These are phyloP conservation scores for Coemansia sp. DNA, from an alignment of 192 early-diverging fungal genomes.

Conservation along the genomic window DNA sequence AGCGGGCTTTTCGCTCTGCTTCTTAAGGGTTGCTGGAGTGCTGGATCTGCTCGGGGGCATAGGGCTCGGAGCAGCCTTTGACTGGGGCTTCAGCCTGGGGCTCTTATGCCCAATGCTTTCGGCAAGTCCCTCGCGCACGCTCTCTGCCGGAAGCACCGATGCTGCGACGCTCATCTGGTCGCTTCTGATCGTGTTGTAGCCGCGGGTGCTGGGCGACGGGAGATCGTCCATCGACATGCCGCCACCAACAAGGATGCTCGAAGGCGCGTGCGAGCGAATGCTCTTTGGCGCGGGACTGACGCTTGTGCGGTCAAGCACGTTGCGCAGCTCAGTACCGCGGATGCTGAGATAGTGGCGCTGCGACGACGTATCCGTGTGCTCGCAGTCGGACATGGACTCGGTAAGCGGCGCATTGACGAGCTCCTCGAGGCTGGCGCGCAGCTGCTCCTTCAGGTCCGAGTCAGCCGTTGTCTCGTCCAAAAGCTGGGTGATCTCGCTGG, in stretches of 20 bases:
- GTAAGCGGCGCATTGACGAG: constrained; percentile 23
- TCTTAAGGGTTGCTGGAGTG: background rate
- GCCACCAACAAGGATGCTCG: constrained; percentile 37
- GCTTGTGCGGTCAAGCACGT: constrained; percentile 46
- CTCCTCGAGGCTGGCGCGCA: constrained; percentile 47
- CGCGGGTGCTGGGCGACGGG: constrained; percentile 14
- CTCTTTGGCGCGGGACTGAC: constrained; percentile 45
- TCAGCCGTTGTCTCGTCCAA: constrained; percentile 36
- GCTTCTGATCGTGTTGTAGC: constrained; percentile 30
- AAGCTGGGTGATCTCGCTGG: constrained; percentile 39
- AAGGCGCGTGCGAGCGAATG: constrained; percentile 13
- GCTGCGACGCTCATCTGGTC: constrained; percentile 40
- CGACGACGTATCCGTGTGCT: constrained; percentile 27
- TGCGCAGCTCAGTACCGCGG: constrained; percentile 49
- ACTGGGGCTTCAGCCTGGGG: constrained; percentile 4
- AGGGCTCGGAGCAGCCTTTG: constrained; percentile 2
- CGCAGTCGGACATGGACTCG: constrained; percentile 36
- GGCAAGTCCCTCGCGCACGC: constrained; percentile 9
- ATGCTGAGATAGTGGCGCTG: constrained; percentile 43
- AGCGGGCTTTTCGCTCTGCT: constrained; percentile 6
- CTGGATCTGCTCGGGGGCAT: background rate
- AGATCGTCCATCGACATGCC: constrained; percentile 45
- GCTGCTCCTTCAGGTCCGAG: constrained; percentile 45
- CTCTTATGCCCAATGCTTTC: constrained; percentile 2
- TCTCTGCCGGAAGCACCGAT: constrained; percentile 35